Conservation (phyloP, 2,329 filamentous ascomycete genomes). For the Curvularia spicifera region DNA sequence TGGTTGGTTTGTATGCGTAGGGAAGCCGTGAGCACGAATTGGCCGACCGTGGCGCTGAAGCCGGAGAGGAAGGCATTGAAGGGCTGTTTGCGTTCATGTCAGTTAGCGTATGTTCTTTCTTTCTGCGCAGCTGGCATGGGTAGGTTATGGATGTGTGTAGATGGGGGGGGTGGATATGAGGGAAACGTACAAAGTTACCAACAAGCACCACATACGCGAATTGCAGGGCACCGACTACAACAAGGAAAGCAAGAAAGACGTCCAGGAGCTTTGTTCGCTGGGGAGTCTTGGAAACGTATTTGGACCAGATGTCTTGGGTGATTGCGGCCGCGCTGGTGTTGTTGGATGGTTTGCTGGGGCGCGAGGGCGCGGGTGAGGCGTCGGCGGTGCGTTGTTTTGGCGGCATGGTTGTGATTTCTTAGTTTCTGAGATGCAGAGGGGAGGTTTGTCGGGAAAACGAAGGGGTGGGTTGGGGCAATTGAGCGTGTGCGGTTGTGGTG, state of each 20-base stretch:
- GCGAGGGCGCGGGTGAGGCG: constrained; percentile 21
- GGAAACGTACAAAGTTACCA: constrained; percentile 83
- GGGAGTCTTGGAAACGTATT: constrained; percentile 81
- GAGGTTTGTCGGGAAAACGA: neutral
- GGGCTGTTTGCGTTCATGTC: constrained; percentile 63
- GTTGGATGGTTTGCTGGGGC: constrained; percentile 33
- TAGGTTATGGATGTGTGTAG: neutral
- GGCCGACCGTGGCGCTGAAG: constrained; percentile 91
- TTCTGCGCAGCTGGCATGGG: neutral
- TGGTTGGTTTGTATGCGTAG: constrained; percentile 91
- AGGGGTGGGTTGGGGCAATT: neutral
- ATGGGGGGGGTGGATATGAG: neutral
- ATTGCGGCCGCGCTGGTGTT: constrained; percentile 61
- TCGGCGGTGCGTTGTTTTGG: constrained; percentile 43
- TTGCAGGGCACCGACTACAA: constrained; percentile 85
- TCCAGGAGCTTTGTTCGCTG: constrained; percentile 93
- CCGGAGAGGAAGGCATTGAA: constrained; percentile 99
- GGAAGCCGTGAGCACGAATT: constrained; percentile 92
- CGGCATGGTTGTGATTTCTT: constrained; percentile 30
- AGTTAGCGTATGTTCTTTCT: neutral
- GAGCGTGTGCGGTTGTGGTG: constrained; percentile 15
- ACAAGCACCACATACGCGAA: constrained; percentile 91
- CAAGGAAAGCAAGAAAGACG: constrained; percentile 85
- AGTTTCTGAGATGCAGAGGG: neutral
- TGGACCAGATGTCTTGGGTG: constrained; percentile 71